Conservation (phyloP, 441 rosid genomes). For the Gossypium davidsonii region DNA sequence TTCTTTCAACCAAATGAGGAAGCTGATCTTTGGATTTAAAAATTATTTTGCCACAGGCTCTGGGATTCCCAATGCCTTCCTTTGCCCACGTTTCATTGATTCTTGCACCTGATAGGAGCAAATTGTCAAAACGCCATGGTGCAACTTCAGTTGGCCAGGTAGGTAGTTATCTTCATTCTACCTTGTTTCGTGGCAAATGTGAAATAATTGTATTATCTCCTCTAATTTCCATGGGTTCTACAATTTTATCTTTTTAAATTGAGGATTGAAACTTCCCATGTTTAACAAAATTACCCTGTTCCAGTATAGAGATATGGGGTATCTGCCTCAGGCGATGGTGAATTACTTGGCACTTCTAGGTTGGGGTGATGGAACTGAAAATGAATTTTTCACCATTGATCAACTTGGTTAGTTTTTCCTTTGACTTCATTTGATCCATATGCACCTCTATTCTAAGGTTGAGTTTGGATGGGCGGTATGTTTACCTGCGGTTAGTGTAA, state of each 20-base stretch:
- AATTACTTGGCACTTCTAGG: slow-evolving; percentile 92
- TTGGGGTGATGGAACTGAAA: slow-evolving; percentile 97
- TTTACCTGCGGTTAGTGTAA: too few species aligned
- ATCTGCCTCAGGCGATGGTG: slow-evolving; percentile 86
- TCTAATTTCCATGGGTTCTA: slow-evolving; percentile 3
- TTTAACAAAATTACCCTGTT: slow-evolving; percentile 8
- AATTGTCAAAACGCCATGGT: slow-evolving; percentile 89
- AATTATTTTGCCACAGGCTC: slow-evolving; percentile 49
- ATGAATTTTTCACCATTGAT: slow-evolving; percentile 79
- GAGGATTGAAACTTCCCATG: not conserved
- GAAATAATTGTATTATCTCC: not conserved
- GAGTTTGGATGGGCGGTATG: too few species aligned
- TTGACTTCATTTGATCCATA: not conserved
- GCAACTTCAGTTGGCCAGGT: slow-evolving; percentile 92
- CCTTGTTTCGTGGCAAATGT: slow-evolving; percentile 1
- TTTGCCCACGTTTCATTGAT: slow-evolving; percentile 93
- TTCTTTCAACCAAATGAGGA: slow-evolving; percentile 10
- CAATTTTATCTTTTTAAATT: not conserved
- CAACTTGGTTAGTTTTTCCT: slow-evolving; percentile 58
- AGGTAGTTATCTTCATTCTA: slow-evolving; percentile 12
- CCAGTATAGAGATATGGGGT: slow-evolving; percentile 94
- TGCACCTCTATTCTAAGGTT: not conserved
- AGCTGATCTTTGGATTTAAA: slow-evolving; percentile 15
- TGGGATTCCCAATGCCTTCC: slow-evolving; percentile 78
- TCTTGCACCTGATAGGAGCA: slow-evolving; percentile 93